Base-by-base conservation (phyloP, 768 basidiomycete species). In the Kwoniella mangroviensis region DNA sequence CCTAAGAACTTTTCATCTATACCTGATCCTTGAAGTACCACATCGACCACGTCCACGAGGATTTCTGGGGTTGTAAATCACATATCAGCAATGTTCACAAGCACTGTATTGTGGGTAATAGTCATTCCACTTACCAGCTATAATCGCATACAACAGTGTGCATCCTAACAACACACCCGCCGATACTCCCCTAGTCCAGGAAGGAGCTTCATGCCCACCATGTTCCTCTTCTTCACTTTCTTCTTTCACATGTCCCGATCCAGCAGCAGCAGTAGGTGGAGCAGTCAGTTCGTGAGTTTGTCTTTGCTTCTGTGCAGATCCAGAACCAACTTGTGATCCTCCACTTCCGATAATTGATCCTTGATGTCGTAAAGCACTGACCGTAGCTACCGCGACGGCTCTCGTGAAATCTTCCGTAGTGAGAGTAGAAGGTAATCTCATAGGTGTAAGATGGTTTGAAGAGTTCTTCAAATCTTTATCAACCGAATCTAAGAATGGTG, bases 1-100 rank as follows among this genome's bases (percentile, higher is more conserved):
- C 97, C 97, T 40, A 99, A 87, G 86, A 98, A 95, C 81, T 99
- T 99, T 81, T 98, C 97, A 67, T 97, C 92, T 34, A 98, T 93
- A 2, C 93, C 93, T 0, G 93, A 94, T 24, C 89, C 93, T 74
- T 92, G 85, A 22, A 99, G 86, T 12, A 98, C 89, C 52, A 94
- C 91, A 81, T 99, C 97, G 10, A 99, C 95, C 10, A 98, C 93
- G 70, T 96, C 92, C 42, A 98, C 89, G 51, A 99, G 87, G 66
- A 99, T 86, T 80, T 99, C 97, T 97, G 82, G 43, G 43, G 65
- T n/a, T 12, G 9, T 13, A 19, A 41, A 26, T 22, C 11, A 15
- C 1, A 51, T 15, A 42, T 62, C 34, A 62, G 10, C 55, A 61
- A 22, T 40, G 21, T 15, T 55, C 15, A 51, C 12, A 55, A 40